A percentile compares a stretch with the other conserved stretches of the same genome.
These are phyloP conservation scores for Fusarium solani-melongenae DNA, from an alignment of 2,329 filamentous ascomycete species.

Conservation along the genomic window DNA sequence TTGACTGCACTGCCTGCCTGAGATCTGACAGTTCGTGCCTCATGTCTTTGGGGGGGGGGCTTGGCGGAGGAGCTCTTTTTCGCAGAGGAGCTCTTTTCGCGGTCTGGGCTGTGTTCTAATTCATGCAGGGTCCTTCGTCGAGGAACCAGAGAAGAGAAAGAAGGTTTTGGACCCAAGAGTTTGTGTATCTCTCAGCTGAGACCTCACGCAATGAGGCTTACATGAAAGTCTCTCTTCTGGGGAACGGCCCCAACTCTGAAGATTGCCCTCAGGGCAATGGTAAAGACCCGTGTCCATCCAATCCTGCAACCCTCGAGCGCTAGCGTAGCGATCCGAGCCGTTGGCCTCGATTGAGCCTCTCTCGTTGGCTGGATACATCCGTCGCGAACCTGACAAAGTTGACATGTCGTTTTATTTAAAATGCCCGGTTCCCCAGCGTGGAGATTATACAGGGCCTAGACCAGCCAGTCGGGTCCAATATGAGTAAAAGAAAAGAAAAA, in stretches of 20 bases:
- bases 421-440: constrained; percentile 1
- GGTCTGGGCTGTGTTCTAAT: not conserved
- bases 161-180: not conserved
- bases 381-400: not conserved
- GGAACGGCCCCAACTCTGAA: not conserved
- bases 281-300: not conserved
- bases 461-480: not conserved
- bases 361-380: constrained; percentile 5
- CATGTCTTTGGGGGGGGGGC: not conserved
- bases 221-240: not conserved
- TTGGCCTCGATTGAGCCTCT: not conserved
- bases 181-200: not conserved
- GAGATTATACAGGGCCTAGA: not conserved
- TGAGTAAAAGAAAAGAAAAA: not conserved
- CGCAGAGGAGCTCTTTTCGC: not conserved
- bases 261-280: not conserved
- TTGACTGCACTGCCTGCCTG: not conserved
- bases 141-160: not conserved
- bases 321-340: constrained; percentile 36
- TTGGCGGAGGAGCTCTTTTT: not conserved
- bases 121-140: not conserved
- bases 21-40: constrained; percentile 4
- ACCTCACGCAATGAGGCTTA: not conserved
- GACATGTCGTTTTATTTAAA: not conserved
- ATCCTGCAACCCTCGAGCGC: not conserved